These are phyloP conservation scores for Mycena filopes DNA, from an alignment of 768 basidiomycete species.

Conservation along the genomic window DNA sequence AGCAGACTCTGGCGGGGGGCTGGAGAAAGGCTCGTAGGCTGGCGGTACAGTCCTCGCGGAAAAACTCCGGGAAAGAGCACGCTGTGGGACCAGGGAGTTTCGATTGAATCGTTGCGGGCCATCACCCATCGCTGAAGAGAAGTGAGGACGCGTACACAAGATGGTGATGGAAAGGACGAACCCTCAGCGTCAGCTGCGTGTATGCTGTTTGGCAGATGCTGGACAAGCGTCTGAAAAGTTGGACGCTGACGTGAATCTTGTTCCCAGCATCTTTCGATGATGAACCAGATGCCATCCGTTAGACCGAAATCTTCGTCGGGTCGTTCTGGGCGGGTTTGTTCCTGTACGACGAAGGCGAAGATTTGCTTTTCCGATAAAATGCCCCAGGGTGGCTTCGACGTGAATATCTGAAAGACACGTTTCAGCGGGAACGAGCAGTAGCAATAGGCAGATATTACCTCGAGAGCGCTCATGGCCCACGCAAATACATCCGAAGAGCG, in stretches of 20 bases:
- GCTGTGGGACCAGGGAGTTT: too few relatives aligned
- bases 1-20: neutral
- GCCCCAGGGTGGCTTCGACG: conserved; percentile 37
- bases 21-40: conserved; percentile 15
- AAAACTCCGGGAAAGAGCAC: neutral
- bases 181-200: too few relatives aligned
- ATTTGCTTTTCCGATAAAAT: conserved; percentile 38
- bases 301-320: conserved; percentile 16
- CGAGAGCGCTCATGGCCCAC: conserved; percentile 39
- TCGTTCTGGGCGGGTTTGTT: conserved; percentile 39
- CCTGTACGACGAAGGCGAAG: conserved; percentile 36
- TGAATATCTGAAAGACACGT: conserved; percentile 34
- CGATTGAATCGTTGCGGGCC: too few relatives aligned
- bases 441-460: conserved; percentile 27
- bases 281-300: conserved; percentile 35
- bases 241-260: conserved; percentile 37
- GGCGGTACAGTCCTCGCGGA: conserved; percentile 20
- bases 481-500: conserved; percentile 39
- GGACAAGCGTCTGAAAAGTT: conserved; percentile 37
- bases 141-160: too few relatives aligned
- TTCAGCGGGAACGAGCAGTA: neutral
- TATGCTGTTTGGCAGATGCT: conserved; percentile 10
- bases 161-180: too few relatives aligned
- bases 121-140: too few relatives aligned
- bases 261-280: conserved; percentile 40